phyloP scores from a whole-genome alignment of 352 stramenopile species.

The Globisporangium parvum region DNA sequence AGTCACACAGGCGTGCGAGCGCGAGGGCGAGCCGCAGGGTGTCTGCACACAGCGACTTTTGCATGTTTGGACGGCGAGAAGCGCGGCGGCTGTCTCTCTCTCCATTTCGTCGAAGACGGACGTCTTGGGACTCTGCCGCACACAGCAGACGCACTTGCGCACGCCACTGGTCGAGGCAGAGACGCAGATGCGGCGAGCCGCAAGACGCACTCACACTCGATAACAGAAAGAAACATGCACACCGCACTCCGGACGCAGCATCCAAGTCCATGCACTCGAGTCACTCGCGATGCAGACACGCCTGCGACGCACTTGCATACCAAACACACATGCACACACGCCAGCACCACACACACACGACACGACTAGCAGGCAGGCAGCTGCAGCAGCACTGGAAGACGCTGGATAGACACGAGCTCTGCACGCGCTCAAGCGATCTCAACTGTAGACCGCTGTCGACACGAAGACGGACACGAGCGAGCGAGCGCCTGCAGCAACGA shows the following conservation, averaged over 20 bases:
- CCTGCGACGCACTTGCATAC: conserved; percentile 6
- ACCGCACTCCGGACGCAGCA: conserved; percentile 1
- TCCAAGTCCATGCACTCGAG: conserved; percentile 10
- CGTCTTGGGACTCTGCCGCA: conserved; percentile 1
- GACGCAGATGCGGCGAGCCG: not conserved
- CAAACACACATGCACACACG: conserved; percentile 4
- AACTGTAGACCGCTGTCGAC: too few species aligned
- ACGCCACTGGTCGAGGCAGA: not conserved
- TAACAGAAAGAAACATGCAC: conserved; percentile 11
- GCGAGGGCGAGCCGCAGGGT: conserved; percentile 35
- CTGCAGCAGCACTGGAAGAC: too few species aligned
- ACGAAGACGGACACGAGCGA: not conserved
- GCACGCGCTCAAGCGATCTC: too few species aligned
- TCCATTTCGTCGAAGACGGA: conserved; percentile 8
- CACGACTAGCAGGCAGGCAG: too few species aligned
- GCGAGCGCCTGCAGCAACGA: not conserved
- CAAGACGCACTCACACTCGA: conserved; percentile 14
- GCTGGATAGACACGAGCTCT: too few species aligned
- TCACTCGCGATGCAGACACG: conserved; percentile 1
- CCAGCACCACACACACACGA: not conserved
- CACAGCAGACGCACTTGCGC: too few species aligned
- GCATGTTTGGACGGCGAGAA: conserved; percentile 69
- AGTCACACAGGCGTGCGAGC: conserved; percentile 5
- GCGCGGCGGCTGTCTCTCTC: conserved; percentile 7
- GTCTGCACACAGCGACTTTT: conserved; percentile 89